Evolutionary conservation across 2,329 filamentous ascomycete species (phyloP).

Genomic region (Beauveria asiatica): DNA sequence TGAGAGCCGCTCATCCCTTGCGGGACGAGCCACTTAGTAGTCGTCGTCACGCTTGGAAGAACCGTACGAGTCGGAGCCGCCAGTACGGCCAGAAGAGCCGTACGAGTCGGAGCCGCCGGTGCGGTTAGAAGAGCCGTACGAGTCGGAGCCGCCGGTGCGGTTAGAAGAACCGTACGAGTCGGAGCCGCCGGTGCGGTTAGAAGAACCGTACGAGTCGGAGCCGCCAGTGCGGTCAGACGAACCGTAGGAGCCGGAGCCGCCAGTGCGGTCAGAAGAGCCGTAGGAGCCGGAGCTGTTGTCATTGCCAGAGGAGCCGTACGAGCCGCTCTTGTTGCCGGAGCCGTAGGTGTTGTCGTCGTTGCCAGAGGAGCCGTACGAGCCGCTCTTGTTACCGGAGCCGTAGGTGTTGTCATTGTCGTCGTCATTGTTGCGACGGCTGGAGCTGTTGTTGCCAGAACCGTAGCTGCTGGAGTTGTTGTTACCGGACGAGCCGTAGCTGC

Average conservation of each 20-base stretch:
- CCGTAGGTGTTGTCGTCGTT: conserved; percentile 3
- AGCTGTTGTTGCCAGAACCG: conserved; percentile 11
- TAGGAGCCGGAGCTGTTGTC: not conserved
- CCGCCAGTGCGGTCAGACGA: no score
- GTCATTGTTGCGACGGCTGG: not conserved
- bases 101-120: conserved; percentile 15
- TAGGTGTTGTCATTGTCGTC: conserved; percentile 7
- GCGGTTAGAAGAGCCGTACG: conserved; percentile 13
- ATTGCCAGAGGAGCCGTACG: no score
- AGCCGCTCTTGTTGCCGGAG: conserved; percentile 8
- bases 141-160: no score
- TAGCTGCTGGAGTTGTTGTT: conserved; percentile 14
- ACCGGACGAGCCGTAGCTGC: conserved; percentile 12
- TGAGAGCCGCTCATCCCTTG: not conserved
- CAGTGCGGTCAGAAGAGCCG: no score
- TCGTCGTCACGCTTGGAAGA: conserved; percentile 16
- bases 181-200: conserved; percentile 13
- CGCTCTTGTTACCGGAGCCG: conserved; percentile 12
- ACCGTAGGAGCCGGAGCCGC: conserved; percentile 14
- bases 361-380: conserved; percentile 16
- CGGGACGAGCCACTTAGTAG: conserved; percentile 10
- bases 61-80: conserved; percentile 10
- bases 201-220: conserved; percentile 18
- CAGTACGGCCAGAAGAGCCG: conserved; percentile 1
- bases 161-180: conserved; percentile 13